Percentiles rank a stretch among this genome's conserved stretches.
Conservation (phyloP, 805 yeast species). For the Vanderwaltozyma verrucispora region DNA sequence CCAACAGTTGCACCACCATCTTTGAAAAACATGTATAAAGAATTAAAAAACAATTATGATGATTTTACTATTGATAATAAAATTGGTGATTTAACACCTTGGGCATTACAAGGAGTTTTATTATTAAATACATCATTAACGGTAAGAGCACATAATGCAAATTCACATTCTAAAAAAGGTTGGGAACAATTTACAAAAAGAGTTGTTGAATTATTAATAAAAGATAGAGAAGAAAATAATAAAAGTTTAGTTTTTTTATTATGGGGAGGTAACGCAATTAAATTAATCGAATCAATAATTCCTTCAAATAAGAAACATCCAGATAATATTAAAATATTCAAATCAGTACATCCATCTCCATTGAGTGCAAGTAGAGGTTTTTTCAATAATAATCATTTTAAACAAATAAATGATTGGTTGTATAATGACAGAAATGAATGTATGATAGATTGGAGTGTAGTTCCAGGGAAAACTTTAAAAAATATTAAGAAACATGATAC, state of each 20-base stretch:
- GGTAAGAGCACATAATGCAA: constrained; percentile 87
- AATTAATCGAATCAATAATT: constrained; percentile 38
- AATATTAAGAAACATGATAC: constrained; percentile 20
- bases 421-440: constrained; percentile 26
- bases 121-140: constrained; percentile 82
- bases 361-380: constrained; percentile 78
- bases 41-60: constrained; percentile 62
- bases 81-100: constrained; percentile 51
- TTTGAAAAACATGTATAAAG: constrained; percentile 74
- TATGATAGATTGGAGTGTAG: constrained; percentile 60
- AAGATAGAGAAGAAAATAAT: constrained; percentile 34
- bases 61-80: constrained; percentile 48
- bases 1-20: constrained; percentile 88
- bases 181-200: constrained; percentile 87
- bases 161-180: constrained; percentile 81
- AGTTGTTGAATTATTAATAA: constrained; percentile 45
- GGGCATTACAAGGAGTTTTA: constrained; percentile 86
- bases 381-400: constrained; percentile 68
- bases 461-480: constrained; percentile 16
- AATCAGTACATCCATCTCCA: constrained; percentile 91
- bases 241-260: constrained; percentile 67
- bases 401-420: constrained; percentile 71
- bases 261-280: constrained; percentile 72
- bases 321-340: constrained; percentile 41
- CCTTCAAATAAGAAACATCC: constrained; percentile 10